Base-by-base conservation (phyloP, 2,329 filamentous ascomycete species). In the Didymellaceae sp. region DNA sequence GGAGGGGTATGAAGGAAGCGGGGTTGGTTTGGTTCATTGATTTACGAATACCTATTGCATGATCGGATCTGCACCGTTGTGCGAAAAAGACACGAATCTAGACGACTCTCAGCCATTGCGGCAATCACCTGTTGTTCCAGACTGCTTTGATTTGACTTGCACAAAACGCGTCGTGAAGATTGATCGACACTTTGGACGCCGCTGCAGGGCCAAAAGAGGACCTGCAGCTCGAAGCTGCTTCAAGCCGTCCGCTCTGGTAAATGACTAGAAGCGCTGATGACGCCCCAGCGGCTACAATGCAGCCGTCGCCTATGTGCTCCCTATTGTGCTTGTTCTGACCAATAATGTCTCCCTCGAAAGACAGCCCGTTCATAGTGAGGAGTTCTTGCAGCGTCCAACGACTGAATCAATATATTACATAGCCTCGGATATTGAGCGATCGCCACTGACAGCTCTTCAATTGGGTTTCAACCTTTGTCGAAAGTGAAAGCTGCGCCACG, bases 21-120 rank as follows among this genome's bases (percentile, higher is more conserved):
- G 54, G 59, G 61, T 59, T 59, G 53, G 44, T 37, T 48, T 57
- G 55, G 54, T 58, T 61, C 48, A 66, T 70, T 65, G 62, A 63
- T 68, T 69, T 62, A 73, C 64, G 65, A 72, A 61, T 67, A 67
- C 55, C 56, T 61, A 70, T 68, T 72, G 68, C 69, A 74, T 72
- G 57, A 63, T 64, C 56, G 66, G 62, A 69, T 70, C 68, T 71
- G 61, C 61, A 59, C 61, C 59, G 62, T 51, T 63, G 59, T 62
- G 65, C 63, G 54, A 68, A 68, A 72, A 72, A 61, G 57, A 63
- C 52, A 68, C 59, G 58, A 68, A 65, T 66, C 59, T 68, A 67
- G 53, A 65, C 55, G 58, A 59, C 57, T 50, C 49, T 38, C 37
- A 56, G 52, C 58, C 57, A 60, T 50, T 52, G 48, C 42, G 48